These are phyloP conservation scores for Croton laevigatus DNA, from an alignment of 441 rosid species.

Conservation along the genomic window DNA sequence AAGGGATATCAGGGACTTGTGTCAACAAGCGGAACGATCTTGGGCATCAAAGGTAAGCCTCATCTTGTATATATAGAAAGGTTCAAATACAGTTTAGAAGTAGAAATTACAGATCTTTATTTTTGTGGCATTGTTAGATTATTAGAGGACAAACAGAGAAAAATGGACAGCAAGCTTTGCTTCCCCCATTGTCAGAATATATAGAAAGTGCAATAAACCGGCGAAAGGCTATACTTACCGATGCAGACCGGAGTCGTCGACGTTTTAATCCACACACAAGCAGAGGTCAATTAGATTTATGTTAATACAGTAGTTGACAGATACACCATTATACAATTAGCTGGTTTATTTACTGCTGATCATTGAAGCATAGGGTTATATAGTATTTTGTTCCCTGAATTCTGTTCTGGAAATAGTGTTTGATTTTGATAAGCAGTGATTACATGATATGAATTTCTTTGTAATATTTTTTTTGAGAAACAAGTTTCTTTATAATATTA, in stretches of 20 bases:
- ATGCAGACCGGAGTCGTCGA: slow-evolving; percentile 34
- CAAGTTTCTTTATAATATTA: too few species aligned
- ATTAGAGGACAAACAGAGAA: slow-evolving; percentile 58
- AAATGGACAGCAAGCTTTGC: slow-evolving; percentile 38
- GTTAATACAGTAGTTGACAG: slow-evolving; percentile 10
- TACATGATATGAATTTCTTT: too few species aligned
- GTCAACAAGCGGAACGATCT: slow-evolving; percentile 93
- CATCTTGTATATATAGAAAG: neutral
- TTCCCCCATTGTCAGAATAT: slow-evolving; percentile 76
- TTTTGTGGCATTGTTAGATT: slow-evolving; percentile 36
- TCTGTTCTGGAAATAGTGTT: too few species aligned
- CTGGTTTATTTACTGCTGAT: too few species aligned
- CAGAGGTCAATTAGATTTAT: slow-evolving; percentile 47
- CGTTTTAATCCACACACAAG: slow-evolving; percentile 16
- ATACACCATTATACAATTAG: neutral
- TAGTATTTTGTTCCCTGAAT: too few species aligned
- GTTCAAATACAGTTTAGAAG: neutral
- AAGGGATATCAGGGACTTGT: slow-evolving; percentile 81
- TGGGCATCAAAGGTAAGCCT: slow-evolving; percentile 87
- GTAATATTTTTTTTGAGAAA: too few species aligned
- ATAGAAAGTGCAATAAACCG: slow-evolving; percentile 56
- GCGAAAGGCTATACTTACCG: slow-evolving; percentile 42
- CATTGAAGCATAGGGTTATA: too few species aligned
- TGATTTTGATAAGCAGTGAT: too few species aligned
- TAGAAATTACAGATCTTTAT: neutral